A percentile compares a stretch with the other conserved stretches of the same genome.
phyloP scores from a whole-genome alignment of 768 basidiomycete genomes.

The Boletellus ananiceps region DNA sequence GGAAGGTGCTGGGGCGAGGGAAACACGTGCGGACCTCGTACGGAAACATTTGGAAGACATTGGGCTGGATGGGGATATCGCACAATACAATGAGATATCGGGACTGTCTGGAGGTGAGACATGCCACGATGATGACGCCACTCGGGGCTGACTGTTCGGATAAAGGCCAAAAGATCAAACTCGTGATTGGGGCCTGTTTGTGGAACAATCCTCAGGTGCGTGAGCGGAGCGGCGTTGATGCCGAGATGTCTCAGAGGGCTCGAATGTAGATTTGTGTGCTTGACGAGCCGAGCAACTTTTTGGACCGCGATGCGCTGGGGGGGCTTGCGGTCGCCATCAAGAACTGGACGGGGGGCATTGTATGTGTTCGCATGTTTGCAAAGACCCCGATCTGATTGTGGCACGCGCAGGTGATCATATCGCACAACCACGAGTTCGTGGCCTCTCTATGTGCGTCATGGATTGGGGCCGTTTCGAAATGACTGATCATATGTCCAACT shows the following conservation, averaged over 20 bases:
- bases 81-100: slow-evolving; percentile 95
- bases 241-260: slow-evolving; percentile 5
- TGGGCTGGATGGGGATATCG: slow-evolving; percentile 94
- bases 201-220: slow-evolving; percentile 92
- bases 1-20: slow-evolving; percentile 90
- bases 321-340: slow-evolving; percentile 92
- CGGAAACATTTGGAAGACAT: slow-evolving; percentile 94
- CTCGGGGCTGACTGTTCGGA: slow-evolving; percentile 10
- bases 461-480: slow-evolving; percentile 12
- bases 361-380: slow-evolving; percentile 29
- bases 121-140: slow-evolving; percentile 9
- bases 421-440: slow-evolving; percentile 90
- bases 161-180: slow-evolving; percentile 91
- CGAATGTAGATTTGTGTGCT: slow-evolving; percentile 60
- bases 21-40: slow-evolving; percentile 75
- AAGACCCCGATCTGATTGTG: slow-evolving; percentile 16
- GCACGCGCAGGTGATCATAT: slow-evolving; percentile 76
- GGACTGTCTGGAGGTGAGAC: slow-evolving; percentile 84
- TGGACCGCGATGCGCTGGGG: slow-evolving; percentile 93
- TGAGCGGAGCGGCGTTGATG: slow-evolving; percentile 1
- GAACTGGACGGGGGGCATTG: slow-evolving; percentile 91
- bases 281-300: slow-evolving; percentile 94
- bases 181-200: slow-evolving; percentile 89
- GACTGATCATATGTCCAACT: slow-evolving; percentile 12
- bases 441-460: slow-evolving; percentile 65